Percentiles rank a stretch among this genome's conserved stretches.
Conservation (phyloP, 2,329 filamentous ascomycete species). For the Ophiostoma ulmi region DNA sequence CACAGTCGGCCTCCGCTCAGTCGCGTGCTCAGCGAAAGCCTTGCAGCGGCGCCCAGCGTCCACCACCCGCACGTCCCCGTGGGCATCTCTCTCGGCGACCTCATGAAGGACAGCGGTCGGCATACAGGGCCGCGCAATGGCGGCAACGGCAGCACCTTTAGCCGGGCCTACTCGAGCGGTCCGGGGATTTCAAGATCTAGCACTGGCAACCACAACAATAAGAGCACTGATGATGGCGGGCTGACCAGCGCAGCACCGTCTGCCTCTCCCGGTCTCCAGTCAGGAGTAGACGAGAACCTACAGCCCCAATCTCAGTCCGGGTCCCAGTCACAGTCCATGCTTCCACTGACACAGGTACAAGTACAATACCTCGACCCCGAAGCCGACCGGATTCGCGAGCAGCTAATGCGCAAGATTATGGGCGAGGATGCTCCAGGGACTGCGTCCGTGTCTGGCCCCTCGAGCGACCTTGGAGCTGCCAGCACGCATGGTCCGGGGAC, state of each 20-base stretch:
- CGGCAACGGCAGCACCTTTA: conserved; percentile 20
- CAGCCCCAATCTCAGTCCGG: background rate
- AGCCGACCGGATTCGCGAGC: conserved; percentile 41
- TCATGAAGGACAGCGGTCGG: conserved; percentile 24
- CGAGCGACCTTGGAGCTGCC: background rate
- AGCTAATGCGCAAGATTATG: conserved; percentile 44
- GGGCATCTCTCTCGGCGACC: conserved; percentile 25
- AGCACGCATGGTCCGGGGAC: background rate
- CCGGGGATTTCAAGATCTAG: background rate
- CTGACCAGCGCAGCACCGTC: background rate
- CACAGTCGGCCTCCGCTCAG: conserved; percentile 16
- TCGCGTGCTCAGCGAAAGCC: conserved; percentile 25
- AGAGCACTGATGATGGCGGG: background rate
- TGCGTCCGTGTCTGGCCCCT: background rate
- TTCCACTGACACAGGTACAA: conserved; percentile 45
- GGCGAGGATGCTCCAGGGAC: conserved; percentile 23
- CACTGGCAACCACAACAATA: background rate
- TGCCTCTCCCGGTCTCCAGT: background rate
- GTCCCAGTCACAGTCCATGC: conserved; percentile 28
- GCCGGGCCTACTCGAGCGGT: background rate
- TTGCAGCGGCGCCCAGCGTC: conserved; percentile 26
- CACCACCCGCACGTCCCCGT: conserved; percentile 18
- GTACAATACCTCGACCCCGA: conserved; percentile 50
- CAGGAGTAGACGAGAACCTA: conserved; percentile 34
- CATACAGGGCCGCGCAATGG: background rate